Percentiles rank a stretch among this genome's conserved stretches.
These are phyloP conservation scores for Takakia lepidozioides DNA, from an alignment of 225 moss, liverwort and hornwort species.

Conservation along the genomic window DNA sequence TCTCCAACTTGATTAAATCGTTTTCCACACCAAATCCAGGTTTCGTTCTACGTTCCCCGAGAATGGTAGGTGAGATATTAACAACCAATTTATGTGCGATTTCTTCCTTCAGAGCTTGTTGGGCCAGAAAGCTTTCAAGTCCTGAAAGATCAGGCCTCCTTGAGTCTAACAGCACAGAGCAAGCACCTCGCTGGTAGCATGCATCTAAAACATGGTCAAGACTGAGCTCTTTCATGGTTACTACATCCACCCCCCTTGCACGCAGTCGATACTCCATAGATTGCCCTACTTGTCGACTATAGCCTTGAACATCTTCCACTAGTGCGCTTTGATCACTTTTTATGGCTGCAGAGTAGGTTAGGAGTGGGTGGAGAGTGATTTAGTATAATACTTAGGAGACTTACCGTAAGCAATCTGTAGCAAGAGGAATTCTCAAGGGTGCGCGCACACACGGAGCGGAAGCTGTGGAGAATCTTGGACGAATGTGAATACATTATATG, in stretches of 20 bases:
- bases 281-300: slow-evolving; percentile 10
- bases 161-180: slow-evolving; percentile 68
- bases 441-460: no score
- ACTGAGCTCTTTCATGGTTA: slow-evolving; percentile 44
- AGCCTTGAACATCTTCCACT: slow-evolving; percentile 21
- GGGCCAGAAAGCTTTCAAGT: slow-evolving; percentile 51
- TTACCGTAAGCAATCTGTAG: no score
- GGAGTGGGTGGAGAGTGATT: no score
- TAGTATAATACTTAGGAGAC: no score
- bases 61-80: slow-evolving; percentile 58
- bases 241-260: slow-evolving; percentile 63
- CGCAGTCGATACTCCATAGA: slow-evolving; percentile 34
- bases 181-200: slow-evolving; percentile 60
- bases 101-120: slow-evolving; percentile 38
- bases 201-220: slow-evolving; percentile 52
- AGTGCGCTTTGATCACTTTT: slow-evolving; percentile 29
- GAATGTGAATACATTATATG: no score
- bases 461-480: no score
- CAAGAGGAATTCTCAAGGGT: no score
- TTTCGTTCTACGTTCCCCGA: slow-evolving; percentile 32
- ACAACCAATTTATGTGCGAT: slow-evolving; percentile 66
- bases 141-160: slow-evolving; percentile 45
- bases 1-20: slow-evolving; percentile 47
- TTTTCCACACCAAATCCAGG: slow-evolving; percentile 37
- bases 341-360: no score